Evolutionary conservation across 352 stramenopile genomes (phyloP), one percentile per base, ranked within the genome.

Genomic region (Pythium rishiriense): DNA sequence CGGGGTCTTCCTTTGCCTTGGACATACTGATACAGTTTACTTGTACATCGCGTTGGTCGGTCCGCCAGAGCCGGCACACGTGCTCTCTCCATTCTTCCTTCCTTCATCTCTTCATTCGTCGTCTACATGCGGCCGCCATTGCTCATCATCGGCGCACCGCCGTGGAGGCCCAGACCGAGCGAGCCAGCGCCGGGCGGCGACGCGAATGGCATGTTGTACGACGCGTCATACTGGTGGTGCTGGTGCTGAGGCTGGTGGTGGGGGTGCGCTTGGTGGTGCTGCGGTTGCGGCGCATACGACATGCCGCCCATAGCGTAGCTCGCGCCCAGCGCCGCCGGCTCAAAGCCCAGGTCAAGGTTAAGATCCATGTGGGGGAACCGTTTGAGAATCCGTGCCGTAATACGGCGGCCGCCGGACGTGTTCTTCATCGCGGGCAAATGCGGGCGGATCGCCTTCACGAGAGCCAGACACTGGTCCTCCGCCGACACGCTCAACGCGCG

Each of bases 401-500:
- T 98, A 41, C 96, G 89, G 14, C 96, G 82, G 33, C 96, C 95
- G 33, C 95, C 94, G 28, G 86, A 94, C 48, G 94, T 98, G 73
- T 98, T 98, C 66, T 97, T 94, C 80, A 99, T 98, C 35, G 66
- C 74, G 58, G 79, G 73, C 51, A 99, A 78, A 72, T 99, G 96
- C 33, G 96, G 95, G n/a, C 94, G 89, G 71, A 99, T 98, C 12
- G 95, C 92, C 57, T 98, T 90, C 1, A 99, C 94, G 5, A 99
- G 78, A 57, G 87, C 78, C 42, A 98, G 72, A 41, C 94, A 97
- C 76, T 98, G 94, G 48, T 95, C 83, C 57, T 98, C 94, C 15
- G 90, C 95, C 17, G 93, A 97, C 21, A 99, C 94, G 28, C 94
- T 97, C 39, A 99, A 64, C 22, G 96, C 96, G 37, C 97, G 87